Percentiles rank a stretch among this genome's conserved stretches.
phyloP scores from a whole-genome alignment of 179 eudicot genomes.

The Spergularia azorica region DNA sequence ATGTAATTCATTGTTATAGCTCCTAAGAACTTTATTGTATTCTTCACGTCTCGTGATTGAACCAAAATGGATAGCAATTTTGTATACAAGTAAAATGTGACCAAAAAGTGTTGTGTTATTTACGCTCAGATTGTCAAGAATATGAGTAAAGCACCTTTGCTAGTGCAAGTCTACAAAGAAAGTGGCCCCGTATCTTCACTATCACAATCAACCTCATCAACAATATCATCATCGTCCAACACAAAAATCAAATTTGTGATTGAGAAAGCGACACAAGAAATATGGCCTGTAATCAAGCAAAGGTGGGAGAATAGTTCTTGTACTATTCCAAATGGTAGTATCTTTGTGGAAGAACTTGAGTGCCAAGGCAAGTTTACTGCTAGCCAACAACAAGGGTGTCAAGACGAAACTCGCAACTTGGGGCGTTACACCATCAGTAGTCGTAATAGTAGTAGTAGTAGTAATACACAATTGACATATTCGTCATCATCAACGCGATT shows the following conservation, averaged over 20 bases:
- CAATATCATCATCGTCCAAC: conserved; percentile 11
- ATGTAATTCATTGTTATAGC: no score
- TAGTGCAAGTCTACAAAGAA: conserved; percentile 47
- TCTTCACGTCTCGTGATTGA: not conserved
- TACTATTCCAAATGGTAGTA: conserved; percentile 34
- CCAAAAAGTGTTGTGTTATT: not conserved
- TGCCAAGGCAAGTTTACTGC: conserved; percentile 7
- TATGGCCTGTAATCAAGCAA: conserved; percentile 40
- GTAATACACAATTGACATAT: not conserved
- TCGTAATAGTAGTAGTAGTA: not conserved
- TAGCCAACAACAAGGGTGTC: not conserved
- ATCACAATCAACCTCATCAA: not conserved
- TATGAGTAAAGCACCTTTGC: conserved; percentile 46
- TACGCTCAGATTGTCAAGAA: conserved; percentile 47
- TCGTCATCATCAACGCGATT: conserved; percentile 28
- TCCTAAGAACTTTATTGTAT: no score
- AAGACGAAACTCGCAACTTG: conserved; percentile 17
- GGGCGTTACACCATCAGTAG: not conserved
- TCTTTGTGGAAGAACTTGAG: conserved; percentile 45
- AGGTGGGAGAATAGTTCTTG: conserved; percentile 37
- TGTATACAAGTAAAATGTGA: not conserved
- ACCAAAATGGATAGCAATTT: not conserved
- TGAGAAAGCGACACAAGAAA: conserved; percentile 38
- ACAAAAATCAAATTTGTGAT: conserved; percentile 25
- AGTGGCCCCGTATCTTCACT: conserved; percentile 9